Conservation (phyloP, 179 eudicot species). For the Gypsophila paniculata region DNA sequence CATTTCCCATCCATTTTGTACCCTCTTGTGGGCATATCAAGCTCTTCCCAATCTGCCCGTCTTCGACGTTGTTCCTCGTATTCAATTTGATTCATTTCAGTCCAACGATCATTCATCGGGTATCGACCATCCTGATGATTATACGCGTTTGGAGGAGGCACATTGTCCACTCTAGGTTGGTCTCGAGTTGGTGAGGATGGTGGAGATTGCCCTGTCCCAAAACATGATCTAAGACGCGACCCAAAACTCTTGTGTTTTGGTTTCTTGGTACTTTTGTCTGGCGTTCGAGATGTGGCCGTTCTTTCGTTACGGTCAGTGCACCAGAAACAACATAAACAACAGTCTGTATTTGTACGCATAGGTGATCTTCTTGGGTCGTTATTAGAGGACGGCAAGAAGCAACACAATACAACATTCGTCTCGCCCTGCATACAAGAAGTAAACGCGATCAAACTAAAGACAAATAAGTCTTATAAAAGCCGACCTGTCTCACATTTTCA, state of each 20-base stretch:
- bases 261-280: neutral
- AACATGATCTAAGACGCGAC: constrained; percentile 4
- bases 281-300: neutral
- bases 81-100: neutral
- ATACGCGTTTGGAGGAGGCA: neutral
- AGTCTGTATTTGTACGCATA: neutral
- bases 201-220: neutral
- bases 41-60: neutral
- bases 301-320: neutral
- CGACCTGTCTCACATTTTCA: too few relatives aligned
- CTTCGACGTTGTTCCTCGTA: neutral
- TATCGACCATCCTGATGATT: constrained; percentile 5
- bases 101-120: neutral
- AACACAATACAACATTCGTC: constrained; percentile 1
- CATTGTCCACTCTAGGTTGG: neutral
- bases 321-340: constrained; percentile 5
- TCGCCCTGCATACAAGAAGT: constrained; percentile 6
- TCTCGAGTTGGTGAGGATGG: constrained; percentile 9
- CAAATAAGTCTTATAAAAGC: too few relatives aligned
- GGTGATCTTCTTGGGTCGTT: neutral
- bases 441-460: neutral
- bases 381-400: neutral
- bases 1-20: neutral
- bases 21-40: neutral
- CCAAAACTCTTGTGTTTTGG: neutral